Base-by-base conservation (phyloP, 2,329 filamentous ascomycete species). In the Colletotrichum nymphaeae region DNA sequence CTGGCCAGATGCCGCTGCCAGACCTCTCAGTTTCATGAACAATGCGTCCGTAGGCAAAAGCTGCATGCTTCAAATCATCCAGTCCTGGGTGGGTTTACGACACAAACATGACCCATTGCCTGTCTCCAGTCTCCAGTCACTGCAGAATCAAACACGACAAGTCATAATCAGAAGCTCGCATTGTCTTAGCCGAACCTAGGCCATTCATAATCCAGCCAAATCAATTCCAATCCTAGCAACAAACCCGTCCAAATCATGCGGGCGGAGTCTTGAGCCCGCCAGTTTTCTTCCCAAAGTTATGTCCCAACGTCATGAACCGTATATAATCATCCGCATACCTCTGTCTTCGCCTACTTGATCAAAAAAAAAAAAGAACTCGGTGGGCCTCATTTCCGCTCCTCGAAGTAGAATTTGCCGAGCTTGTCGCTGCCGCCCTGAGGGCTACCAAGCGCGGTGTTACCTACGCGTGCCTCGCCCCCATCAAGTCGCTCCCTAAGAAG, bases 401-500 rank as follows among this genome's bases (percentile, higher is more conserved):
- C 91, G 77, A 92, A 92, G 75, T 89, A 90, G 76, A 91, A 91
- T 74, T 87, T 88, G 16, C 90, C 90, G 64, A 91, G 77, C 12
- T 86, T 79, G 59, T 87, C 85, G 5, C 82, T 86, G 49, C 82
- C 86, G 49, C 82, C 82, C 32, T 84, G 82, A 1, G 87, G 83
- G 52, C 81, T 87, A 26, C 85, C 84, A 69, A 89, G 76, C 1
- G 83, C 81, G 11, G 80, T 77, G 9, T 79, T 77, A 4, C 81
- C 83, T 1, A 81, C 80, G 52, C 80, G 81, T 12, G 79, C 82
- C 74, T 89, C 87, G 11, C 85, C 87, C 30, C 85, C 85, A 68
- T 90, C 88, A 71, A 92, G 83, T 32, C 87, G 86, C 77, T 92
- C 90, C 70, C 89, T 87, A 73, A 93, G 81, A 70, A 93, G 91